phyloP scores from a whole-genome alignment of 2,329 filamentous ascomycete species.

The Beauveria sp. region DNA sequence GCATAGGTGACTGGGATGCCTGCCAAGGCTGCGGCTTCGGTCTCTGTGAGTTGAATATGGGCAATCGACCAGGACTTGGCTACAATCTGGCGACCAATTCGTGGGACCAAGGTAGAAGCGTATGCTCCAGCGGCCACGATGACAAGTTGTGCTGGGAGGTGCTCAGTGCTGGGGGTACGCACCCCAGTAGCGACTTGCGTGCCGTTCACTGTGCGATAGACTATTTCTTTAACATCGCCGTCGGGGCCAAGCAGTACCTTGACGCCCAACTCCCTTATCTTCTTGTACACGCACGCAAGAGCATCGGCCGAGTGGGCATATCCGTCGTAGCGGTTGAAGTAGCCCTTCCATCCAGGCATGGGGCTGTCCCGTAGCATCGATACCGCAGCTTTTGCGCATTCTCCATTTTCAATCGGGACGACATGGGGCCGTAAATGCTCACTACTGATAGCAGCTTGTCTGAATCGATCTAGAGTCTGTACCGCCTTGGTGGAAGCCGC shows the following conservation, averaged over 20 bases:
- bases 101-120: constrained; percentile 37
- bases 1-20: constrained; percentile 54
- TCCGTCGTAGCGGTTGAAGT: constrained; percentile 49
- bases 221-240: constrained; percentile 20
- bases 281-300: constrained; percentile 37
- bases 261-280: constrained; percentile 30
- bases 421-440: constrained; percentile 32
- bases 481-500: constrained; percentile 39
- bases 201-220: constrained; percentile 15
- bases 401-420: constrained; percentile 23
- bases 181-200: constrained; percentile 18
- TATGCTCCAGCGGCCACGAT: constrained; percentile 47
- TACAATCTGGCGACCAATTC: constrained; percentile 40
- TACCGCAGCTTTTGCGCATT: constrained; percentile 14
- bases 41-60: constrained; percentile 48
- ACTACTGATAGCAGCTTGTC: constrained; percentile 24
- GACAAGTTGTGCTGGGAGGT: constrained; percentile 27
- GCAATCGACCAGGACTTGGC: constrained; percentile 53
- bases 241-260: constrained; percentile 26
- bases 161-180: constrained; percentile 17
- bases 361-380: constrained; percentile 43
- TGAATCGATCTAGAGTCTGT: constrained; percentile 28
- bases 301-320: constrained; percentile 50
- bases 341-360: constrained; percentile 46
- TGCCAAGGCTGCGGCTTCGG: constrained; percentile 44